These are phyloP conservation scores for Ophiocordyceps camponoti-leonardi DNA, from an alignment of 2,329 filamentous ascomycete genomes.

Conservation along the genomic window DNA sequence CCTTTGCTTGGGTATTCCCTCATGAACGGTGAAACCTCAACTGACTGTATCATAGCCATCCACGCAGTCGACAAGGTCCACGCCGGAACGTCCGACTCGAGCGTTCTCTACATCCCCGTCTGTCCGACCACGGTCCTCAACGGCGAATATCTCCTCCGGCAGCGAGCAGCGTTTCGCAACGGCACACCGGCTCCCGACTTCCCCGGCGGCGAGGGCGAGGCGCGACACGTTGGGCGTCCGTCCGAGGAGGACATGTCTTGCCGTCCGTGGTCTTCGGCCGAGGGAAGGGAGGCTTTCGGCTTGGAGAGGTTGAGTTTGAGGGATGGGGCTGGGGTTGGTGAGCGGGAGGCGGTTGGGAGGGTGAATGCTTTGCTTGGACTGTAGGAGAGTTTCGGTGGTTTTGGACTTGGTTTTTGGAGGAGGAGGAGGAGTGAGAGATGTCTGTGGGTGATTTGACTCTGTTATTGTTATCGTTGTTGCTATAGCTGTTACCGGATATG, in stretches of 20 bases:
- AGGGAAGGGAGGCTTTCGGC: slow-evolving; percentile 26
- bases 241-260: slow-evolving; percentile 17
- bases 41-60: slow-evolving; percentile 30
- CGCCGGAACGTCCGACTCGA: slow-evolving; percentile 53
- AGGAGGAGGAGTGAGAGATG: neutral
- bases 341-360: slow-evolving; percentile 16
- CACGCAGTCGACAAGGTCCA: slow-evolving; percentile 76
- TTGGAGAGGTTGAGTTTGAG: slow-evolving; percentile 18
- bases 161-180: slow-evolving; percentile 51
- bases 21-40: too few species aligned
- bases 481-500: neutral
- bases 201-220: slow-evolving; percentile 53
- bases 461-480: neutral
- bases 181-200: slow-evolving; percentile 57
- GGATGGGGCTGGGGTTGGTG: slow-evolving; percentile 14
- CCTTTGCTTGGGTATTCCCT: too few species aligned
- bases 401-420: neutral
- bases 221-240: slow-evolving; percentile 29
- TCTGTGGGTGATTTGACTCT: too few species aligned
- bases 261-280: slow-evolving; percentile 11
- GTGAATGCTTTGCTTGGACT: slow-evolving; percentile 30
- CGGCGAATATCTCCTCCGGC: slow-evolving; percentile 50
- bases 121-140: slow-evolving; percentile 67
- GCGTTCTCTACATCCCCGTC: slow-evolving; percentile 77
- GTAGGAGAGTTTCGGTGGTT: slow-evolving; percentile 2